These are phyloP conservation scores for Cladobotryum mycophilum DNA, from an alignment of 2,329 filamentous ascomycete species.

Conservation along the genomic window DNA sequence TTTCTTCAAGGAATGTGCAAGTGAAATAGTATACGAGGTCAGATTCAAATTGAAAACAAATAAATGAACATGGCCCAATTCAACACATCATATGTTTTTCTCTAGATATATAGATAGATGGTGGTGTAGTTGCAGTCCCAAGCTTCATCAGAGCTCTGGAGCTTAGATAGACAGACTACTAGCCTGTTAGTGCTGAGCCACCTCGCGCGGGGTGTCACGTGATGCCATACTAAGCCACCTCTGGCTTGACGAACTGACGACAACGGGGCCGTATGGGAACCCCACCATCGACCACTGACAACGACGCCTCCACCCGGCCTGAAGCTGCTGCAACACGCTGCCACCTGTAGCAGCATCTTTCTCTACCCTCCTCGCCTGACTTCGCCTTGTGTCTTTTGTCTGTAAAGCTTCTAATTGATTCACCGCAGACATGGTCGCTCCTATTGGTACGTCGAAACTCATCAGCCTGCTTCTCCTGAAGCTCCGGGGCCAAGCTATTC, in stretches of 20 bases:
- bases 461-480: conserved; percentile 7
- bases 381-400: not conserved
- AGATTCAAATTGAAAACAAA: too few relatives aligned
- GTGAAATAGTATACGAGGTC: too few relatives aligned
- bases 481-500: not conserved
- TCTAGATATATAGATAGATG: too few relatives aligned
- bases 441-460: conserved; percentile 43
- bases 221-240: conserved; percentile 27
- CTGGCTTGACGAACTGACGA: conserved; percentile 24
- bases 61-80: too few relatives aligned
- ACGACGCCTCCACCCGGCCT: conserved; percentile 13
- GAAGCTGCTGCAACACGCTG: not conserved
- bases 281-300: not conserved
- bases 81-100: too few relatives aligned
- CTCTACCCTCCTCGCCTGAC: not conserved
- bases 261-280: conserved; percentile 13
- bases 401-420: conserved; percentile 11
- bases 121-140: too few relatives aligned
- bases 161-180: too few relatives aligned
- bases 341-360: conserved; percentile 3
- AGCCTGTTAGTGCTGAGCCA: too few relatives aligned
- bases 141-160: too few relatives aligned
- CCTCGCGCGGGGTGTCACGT: conserved; percentile 32
- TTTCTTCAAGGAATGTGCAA: too few relatives aligned
- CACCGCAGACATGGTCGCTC: conserved; percentile 42